These are phyloP conservation scores for Wallacemonas sp. DNA, from an alignment of 208 protist species.

Conservation along the genomic window DNA sequence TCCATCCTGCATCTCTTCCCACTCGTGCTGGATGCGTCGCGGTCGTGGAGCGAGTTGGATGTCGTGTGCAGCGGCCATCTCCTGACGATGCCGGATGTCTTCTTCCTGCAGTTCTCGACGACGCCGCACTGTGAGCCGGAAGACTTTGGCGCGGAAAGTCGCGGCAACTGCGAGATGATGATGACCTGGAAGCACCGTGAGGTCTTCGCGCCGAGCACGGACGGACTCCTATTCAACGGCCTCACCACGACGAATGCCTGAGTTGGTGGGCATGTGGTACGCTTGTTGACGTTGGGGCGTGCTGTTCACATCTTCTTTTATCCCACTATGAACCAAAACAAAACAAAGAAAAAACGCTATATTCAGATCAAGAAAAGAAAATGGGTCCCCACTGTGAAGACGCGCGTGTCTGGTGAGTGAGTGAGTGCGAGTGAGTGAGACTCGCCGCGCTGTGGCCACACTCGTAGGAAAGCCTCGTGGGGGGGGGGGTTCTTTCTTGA, in stretches of 20 bases:
- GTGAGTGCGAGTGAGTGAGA: background rate
- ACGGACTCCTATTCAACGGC: slow-evolving; percentile 20
- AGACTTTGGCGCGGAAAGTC: slow-evolving; percentile 36
- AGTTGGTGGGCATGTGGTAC: too few species aligned
- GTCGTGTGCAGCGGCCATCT: background rate
- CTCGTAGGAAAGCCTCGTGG: too few species aligned
- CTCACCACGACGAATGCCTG: background rate
- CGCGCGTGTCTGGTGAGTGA: background rate
- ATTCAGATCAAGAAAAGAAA: slow-evolving; percentile 12
- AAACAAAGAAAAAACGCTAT: slow-evolving; percentile 22
- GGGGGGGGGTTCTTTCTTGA: background rate
- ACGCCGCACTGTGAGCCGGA: slow-evolving; percentile 73
- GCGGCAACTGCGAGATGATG: slow-evolving; percentile 20
- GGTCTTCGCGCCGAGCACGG: slow-evolving; percentile 26
- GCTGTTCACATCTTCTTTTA: background rate
- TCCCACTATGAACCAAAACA: background rate
- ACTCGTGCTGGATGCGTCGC: background rate
- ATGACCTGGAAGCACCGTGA: slow-evolving; percentile 18
- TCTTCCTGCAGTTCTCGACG: slow-evolving; percentile 47
- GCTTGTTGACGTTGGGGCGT: too few species aligned
- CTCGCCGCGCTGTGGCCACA: too few species aligned
- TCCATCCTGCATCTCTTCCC: background rate
- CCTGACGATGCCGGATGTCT: slow-evolving; percentile 21
- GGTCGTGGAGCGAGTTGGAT: slow-evolving; percentile 14
- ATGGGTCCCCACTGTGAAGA: background rate